phyloP scores from a whole-genome alignment of 1,284 basidiomycete species.

The Ustilago nuda region DNA sequence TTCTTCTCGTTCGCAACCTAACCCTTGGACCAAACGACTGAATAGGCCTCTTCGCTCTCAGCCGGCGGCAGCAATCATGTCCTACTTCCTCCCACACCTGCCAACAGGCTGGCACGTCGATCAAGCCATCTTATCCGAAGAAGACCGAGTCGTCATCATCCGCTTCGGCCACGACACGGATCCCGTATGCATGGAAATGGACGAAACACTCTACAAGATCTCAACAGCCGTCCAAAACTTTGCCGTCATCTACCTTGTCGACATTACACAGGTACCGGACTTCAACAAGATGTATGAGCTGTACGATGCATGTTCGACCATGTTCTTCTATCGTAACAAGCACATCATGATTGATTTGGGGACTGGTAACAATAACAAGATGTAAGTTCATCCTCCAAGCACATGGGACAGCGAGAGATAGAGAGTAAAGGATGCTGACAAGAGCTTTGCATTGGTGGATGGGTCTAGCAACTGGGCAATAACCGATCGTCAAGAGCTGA shows the following conservation, averaged over 20 bases:
- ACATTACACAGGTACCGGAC: constrained; percentile 97
- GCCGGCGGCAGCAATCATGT: constrained; percentile 59
- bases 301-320: constrained; percentile 56
- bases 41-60: no score
- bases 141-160: constrained; percentile 93
- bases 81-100: constrained; percentile 84
- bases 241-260: constrained; percentile 93
- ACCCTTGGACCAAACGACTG: not conserved
- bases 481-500: constrained; percentile 73
- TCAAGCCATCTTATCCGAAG: constrained; percentile 94
- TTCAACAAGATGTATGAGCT: constrained; percentile 85
- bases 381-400: constrained; percentile 69
- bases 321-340: constrained; percentile 78
- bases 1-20: not conserved
- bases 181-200: constrained; percentile 97
- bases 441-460: not conserved
- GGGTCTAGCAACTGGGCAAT: constrained; percentile 64
- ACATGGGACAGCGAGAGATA: not conserved
- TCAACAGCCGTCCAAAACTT: constrained; percentile 98
- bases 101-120: constrained; percentile 74
- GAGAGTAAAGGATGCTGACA: not conserved
- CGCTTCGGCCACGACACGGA: constrained; percentile 93
- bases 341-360: constrained; percentile 99
- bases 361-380: constrained; percentile 99
- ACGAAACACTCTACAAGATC: constrained; percentile 92